These are phyloP conservation scores for Diaporthe vaccinii DNA, from an alignment of 2,329 filamentous ascomycete species.

Conservation along the genomic window DNA sequence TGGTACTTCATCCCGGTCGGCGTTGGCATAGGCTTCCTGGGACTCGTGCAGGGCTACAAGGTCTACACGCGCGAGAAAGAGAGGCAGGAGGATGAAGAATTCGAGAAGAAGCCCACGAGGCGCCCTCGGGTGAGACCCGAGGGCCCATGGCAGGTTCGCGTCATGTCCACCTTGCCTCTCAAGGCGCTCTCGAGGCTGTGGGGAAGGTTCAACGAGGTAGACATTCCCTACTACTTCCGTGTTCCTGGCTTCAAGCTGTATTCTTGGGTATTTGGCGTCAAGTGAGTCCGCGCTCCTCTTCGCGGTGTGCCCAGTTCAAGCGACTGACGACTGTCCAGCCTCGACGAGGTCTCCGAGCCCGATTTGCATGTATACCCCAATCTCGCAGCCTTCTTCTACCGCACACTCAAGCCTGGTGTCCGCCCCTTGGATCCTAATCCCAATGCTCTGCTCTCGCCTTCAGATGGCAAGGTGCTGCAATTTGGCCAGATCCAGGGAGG, in stretches of 20 bases:
- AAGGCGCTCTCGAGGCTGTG: constrained; percentile 92
- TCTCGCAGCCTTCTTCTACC: constrained; percentile 96
- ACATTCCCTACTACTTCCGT: constrained; percentile 88
- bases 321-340: constrained; percentile 60
- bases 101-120: constrained; percentile 61
- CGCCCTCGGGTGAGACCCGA: constrained; percentile 79
- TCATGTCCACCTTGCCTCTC: constrained; percentile 93
- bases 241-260: constrained; percentile 94
- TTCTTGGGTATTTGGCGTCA: constrained; percentile 91
- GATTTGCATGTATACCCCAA: constrained; percentile 94
- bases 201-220: constrained; percentile 92
- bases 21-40: constrained; percentile 87
- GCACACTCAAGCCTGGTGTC: constrained; percentile 88
- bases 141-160: constrained; percentile 92
- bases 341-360: constrained; percentile 87
- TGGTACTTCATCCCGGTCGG: constrained; percentile 94
- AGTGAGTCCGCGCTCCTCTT: constrained; percentile 55
- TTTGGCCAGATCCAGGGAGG: constrained; percentile 93
- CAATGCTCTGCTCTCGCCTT: constrained; percentile 85
- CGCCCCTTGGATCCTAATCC: constrained; percentile 87
- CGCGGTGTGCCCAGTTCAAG: constrained; percentile 22
- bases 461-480: constrained; percentile 92
- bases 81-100: constrained; percentile 60
- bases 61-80: constrained; percentile 70
- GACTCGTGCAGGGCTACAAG: constrained; percentile 86